phyloP scores from a whole-genome alignment of 1,284 basidiomycete genomes.

The Puccinia triticina region DNA sequence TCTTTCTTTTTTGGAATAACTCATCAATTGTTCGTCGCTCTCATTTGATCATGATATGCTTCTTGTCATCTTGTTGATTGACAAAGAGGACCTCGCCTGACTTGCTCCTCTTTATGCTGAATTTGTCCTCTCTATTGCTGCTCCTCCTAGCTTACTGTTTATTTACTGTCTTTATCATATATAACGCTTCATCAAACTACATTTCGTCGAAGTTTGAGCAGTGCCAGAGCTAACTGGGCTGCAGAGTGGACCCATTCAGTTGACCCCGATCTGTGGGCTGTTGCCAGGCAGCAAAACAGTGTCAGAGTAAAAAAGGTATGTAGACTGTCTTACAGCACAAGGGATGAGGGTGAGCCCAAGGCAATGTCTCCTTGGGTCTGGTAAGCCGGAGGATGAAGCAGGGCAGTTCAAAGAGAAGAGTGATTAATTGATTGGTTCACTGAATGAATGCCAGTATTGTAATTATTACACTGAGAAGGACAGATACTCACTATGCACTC shows the following conservation, averaged over 20 bases:
- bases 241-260: too few relatives aligned
- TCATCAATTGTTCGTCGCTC: background rate
- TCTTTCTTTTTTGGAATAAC: background rate
- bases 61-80: background rate
- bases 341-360: constrained; percentile 37
- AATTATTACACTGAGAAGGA: constrained; percentile 26
- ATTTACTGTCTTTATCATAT: background rate
- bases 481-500: too few relatives aligned
- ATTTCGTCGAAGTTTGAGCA: too few relatives aligned
- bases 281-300: too few relatives aligned
- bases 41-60: background rate
- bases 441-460: constrained; percentile 27
- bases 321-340: constrained; percentile 38
- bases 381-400: constrained; percentile 33
- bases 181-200: too few relatives aligned
- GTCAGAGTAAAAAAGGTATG: constrained; percentile 5
- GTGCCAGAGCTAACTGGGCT: too few relatives aligned
- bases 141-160: background rate
- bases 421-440: constrained; percentile 30
- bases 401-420: constrained; percentile 33
- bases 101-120: background rate
- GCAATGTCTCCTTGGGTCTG: constrained; percentile 32
- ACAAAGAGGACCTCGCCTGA: background rate
- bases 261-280: too few relatives aligned
- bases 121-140: background rate